phyloP scores from a whole-genome alignment of 1,284 basidiomycete species.

The Phellinidium pouzarii region DNA sequence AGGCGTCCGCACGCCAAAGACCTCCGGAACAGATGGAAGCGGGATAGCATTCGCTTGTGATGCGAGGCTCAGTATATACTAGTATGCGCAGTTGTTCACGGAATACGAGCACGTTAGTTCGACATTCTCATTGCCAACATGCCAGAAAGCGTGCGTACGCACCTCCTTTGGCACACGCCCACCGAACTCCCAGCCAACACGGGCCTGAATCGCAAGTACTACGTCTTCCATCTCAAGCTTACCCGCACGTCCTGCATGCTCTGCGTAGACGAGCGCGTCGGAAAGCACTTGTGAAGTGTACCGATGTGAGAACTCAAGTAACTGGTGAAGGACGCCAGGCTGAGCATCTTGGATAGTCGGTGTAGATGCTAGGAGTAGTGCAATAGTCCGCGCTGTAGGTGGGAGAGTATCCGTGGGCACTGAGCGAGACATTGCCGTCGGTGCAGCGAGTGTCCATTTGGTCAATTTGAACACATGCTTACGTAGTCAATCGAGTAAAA shows the following conservation, averaged over 20 bases:
- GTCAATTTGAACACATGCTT: background rate
- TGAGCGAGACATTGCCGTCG: slow-evolving; percentile 49
- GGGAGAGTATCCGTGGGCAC: slow-evolving; percentile 63
- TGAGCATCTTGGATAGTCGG: slow-evolving; percentile 90
- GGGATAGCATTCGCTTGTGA: slow-evolving; percentile 87
- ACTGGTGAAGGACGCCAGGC: slow-evolving; percentile 88
- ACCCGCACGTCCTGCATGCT: slow-evolving; percentile 78
- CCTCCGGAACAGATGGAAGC: slow-evolving; percentile 88
- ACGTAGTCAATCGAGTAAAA: too few relatives aligned
- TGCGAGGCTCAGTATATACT: slow-evolving; percentile 88
- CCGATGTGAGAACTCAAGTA: slow-evolving; percentile 93
- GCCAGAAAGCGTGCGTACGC: slow-evolving; percentile 27
- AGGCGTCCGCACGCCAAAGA: slow-evolving; percentile 90
- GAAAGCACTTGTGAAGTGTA: slow-evolving; percentile 90
- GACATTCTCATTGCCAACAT: background rate
- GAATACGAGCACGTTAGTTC: slow-evolving; percentile 4
- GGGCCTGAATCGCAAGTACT: slow-evolving; percentile 84
- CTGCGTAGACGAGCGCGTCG: slow-evolving; percentile 88
- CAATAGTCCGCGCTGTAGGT: slow-evolving; percentile 86
- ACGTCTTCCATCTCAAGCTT: slow-evolving; percentile 90
- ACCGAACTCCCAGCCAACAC: slow-evolving; percentile 92
- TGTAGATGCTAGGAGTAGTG: slow-evolving; percentile 89
- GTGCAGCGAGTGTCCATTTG: background rate
- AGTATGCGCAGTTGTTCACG: slow-evolving; percentile 3
- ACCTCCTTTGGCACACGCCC: slow-evolving; percentile 95